Percentiles rank a stretch among this genome's conserved stretches.
Evolutionary conservation across 2,329 filamentous ascomycete genomes (phyloP).

Genomic region (Davidsoniella neocaledoniae): DNA sequence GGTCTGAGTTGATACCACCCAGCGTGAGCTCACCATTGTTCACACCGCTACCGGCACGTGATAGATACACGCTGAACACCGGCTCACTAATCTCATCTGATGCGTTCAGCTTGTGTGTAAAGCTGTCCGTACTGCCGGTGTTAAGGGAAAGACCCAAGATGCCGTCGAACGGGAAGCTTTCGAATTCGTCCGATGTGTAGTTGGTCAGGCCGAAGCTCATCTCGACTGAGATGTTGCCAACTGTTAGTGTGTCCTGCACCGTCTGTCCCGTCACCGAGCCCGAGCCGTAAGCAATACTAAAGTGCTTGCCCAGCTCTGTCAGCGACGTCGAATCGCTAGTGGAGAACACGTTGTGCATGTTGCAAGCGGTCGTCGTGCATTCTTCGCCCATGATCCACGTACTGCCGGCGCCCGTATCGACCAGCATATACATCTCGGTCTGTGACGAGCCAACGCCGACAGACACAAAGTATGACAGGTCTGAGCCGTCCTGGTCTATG

Average conservation of each 20-base stretch:
- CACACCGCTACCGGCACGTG: conserved; percentile 44
- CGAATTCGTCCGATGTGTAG: conserved; percentile 57
- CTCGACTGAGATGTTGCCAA: conserved; percentile 47
- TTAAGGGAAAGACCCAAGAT: conserved; percentile 64
- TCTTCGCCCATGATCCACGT: conserved; percentile 68
- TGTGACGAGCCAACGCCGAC: conserved; percentile 37
- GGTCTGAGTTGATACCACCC: conserved; percentile 48
- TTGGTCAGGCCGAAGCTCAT: conserved; percentile 59
- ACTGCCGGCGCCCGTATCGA: conserved; percentile 52
- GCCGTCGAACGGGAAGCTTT: conserved; percentile 68
- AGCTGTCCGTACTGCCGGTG: conserved; percentile 42
- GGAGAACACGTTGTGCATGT: conserved; percentile 53
- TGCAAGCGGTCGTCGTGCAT: conserved; percentile 51
- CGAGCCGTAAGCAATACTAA: conserved; percentile 59
- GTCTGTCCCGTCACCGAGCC: conserved; percentile 53
- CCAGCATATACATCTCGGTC: conserved; percentile 41
- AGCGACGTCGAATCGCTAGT: conserved; percentile 47
- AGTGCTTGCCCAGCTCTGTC: conserved; percentile 33
- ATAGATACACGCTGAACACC: conserved; percentile 51
- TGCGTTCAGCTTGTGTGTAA: conserved; percentile 44
- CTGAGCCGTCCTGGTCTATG: conserved; percentile 46
- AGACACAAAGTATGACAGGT: conserved; percentile 48
- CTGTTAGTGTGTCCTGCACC: conserved; percentile 46
- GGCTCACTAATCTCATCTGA: conserved; percentile 36
- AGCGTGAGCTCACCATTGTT: conserved; percentile 67